Evolutionary conservation across 257 asterid species (phyloP).

Genomic region (Fraxinus anomala): DNA sequence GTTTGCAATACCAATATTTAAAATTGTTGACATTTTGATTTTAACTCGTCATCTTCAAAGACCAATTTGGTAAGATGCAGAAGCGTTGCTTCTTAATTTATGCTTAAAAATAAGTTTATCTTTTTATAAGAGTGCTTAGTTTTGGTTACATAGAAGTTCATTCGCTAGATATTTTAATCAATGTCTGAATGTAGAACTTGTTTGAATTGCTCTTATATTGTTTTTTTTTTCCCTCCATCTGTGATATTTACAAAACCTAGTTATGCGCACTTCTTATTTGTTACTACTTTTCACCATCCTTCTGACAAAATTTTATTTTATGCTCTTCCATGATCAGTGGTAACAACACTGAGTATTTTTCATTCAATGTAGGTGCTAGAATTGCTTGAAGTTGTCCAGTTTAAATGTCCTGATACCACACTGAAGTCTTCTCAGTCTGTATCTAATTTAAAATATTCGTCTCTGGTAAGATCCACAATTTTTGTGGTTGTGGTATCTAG

Average conservation of each 20-base stretch:
- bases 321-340: background rate
- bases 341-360: conserved; percentile 12
- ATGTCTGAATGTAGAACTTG: background rate
- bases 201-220: background rate
- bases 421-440: conserved; percentile 71
- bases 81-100: background rate
- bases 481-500: conserved; percentile 7
- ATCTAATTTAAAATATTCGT: conserved; percentile 61
- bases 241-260: background rate
- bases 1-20: background rate
- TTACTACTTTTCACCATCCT: background rate
- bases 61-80: background rate
- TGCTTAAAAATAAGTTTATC: background rate
- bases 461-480: conserved; percentile 60
- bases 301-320: background rate
- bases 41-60: background rate
- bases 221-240: background rate
- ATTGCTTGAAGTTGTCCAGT: conserved; percentile 83
- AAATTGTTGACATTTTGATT: background rate
- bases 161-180: background rate
- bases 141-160: background rate
- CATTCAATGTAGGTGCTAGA: conserved; percentile 59
- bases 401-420: conserved; percentile 70
- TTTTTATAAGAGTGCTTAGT: background rate
- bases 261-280: background rate